Evolutionary conservation across 108 stramenopile genomes (phyloP).

Genomic region (Cyclotella distinguenda): DNA sequence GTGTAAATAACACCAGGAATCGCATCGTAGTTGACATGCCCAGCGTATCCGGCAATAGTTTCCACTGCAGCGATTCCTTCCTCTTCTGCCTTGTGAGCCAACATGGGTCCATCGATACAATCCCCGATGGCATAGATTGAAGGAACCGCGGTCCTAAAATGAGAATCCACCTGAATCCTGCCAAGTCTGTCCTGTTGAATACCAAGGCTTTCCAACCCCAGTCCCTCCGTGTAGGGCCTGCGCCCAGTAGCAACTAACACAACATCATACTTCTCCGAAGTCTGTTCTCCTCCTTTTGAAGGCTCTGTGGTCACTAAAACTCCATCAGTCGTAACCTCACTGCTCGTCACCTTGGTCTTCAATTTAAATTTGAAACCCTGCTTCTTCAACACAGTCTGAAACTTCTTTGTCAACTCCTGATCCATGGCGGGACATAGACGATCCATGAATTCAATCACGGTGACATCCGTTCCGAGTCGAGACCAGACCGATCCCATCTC

Average conservation of each 20-base stretch:
- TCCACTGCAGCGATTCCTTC: constrained; percentile 98
- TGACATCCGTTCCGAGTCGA: constrained; percentile 94
- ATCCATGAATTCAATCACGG: constrained; percentile 99
- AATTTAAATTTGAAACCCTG: constrained; percentile 98
- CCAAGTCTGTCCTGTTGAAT: constrained; percentile 95
- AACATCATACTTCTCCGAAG: constrained; percentile 73
- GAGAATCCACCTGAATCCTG: constrained; percentile 95
- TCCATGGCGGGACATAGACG: constrained; percentile 94
- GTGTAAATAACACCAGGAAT: constrained; percentile 99
- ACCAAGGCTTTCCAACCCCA: constrained; percentile 94
- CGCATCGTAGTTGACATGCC: constrained; percentile 99
- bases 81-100: constrained; percentile 99
- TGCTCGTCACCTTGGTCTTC: constrained; percentile 93
- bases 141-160: constrained; percentile 94
- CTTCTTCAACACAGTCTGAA: constrained; percentile 95
- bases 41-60: constrained; percentile 95
- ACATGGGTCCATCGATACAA: constrained; percentile 99
- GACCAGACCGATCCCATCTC: constrained; percentile 99
- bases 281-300: constrained; percentile 42
- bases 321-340: constrained; percentile 82
- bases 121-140: constrained; percentile 97
- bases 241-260: constrained; percentile 99
- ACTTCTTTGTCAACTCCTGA: constrained; percentile 92
- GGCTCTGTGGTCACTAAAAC: constrained; percentile 93
- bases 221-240: constrained; percentile 96